A percentile compares a stretch with the other conserved stretches of the same genome.
Evolutionary conservation across 2,329 filamentous ascomycete genomes (phyloP).

Genomic region (Thelonectria discophora): DNA sequence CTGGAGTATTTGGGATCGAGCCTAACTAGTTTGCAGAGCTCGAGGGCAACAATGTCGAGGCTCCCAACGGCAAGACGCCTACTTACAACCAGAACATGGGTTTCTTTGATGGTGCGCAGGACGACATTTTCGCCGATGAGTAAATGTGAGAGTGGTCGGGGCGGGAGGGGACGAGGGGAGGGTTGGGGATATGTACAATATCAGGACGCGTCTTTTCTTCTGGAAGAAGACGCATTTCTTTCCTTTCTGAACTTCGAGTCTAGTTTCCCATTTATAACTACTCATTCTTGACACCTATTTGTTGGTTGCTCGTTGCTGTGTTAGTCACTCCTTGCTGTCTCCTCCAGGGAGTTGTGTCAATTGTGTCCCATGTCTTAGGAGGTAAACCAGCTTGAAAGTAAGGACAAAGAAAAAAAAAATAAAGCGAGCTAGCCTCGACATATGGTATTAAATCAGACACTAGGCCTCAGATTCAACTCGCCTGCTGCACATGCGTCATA

Average conservation of each 20-base stretch:
- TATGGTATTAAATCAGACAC: too few relatives aligned
- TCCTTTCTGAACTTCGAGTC: constrained; percentile 6
- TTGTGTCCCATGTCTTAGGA: too few relatives aligned
- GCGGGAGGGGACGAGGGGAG: background rate
- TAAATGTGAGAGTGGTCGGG: background rate
- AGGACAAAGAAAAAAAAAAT: too few relatives aligned
- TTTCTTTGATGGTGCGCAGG: constrained; percentile 45
- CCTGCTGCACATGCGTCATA: too few relatives aligned
- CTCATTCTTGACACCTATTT: background rate
- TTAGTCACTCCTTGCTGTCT: too few relatives aligned
- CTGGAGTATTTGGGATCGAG: background rate
- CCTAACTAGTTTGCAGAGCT: constrained; percentile 36
- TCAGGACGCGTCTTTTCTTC: constrained; percentile 9
- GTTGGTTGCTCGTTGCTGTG: background rate
- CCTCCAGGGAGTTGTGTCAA: too few relatives aligned
- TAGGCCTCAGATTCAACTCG: too few relatives aligned
- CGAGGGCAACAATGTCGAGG: constrained; percentile 47
- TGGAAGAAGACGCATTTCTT: constrained; percentile 16
- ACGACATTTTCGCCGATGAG: constrained; percentile 42
- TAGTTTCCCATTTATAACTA: constrained; percentile 20
- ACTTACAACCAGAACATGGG: constrained; percentile 48
- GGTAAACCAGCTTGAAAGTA: too few relatives aligned
- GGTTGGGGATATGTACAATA: constrained; percentile 6
- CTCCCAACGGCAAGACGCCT: constrained; percentile 41
- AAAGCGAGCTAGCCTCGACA: too few relatives aligned